phyloP scores from a whole-genome alignment of 2,329 filamentous ascomycete species.

The Ilyonectria robusta region DNA sequence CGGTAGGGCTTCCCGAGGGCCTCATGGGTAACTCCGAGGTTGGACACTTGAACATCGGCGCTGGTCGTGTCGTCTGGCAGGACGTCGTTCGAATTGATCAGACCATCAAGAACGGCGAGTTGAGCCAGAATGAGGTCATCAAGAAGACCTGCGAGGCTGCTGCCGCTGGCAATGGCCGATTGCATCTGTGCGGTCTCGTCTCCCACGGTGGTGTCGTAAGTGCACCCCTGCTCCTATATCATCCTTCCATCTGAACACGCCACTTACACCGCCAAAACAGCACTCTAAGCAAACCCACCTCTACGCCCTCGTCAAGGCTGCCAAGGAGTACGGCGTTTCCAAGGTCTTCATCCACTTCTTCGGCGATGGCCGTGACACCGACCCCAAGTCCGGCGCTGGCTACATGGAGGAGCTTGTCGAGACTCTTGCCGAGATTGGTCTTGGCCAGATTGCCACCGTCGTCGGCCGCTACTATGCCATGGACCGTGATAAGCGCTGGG shows the following conservation, averaged over 20 bases:
- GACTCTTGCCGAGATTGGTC: conserved; percentile 85
- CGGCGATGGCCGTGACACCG: conserved; percentile 96
- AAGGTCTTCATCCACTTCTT: conserved; percentile 99
- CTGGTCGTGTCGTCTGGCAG: conserved; percentile 98
- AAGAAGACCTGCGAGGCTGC: conserved; percentile 82
- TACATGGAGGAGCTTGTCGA: conserved; percentile 91
- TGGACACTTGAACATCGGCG: conserved; percentile 98
- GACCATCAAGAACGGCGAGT: conserved; percentile 87
- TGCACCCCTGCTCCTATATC: conserved; percentile 35
- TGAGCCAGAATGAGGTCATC: conserved; percentile 83
- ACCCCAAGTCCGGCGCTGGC: conserved; percentile 91
- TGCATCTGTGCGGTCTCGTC: conserved; percentile 92
- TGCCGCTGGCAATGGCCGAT: conserved; percentile 89
- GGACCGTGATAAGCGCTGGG: conserved; percentile 99
- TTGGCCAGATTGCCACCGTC: conserved; percentile 90
- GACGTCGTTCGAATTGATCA: conserved; percentile 97
- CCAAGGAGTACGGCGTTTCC: conserved; percentile 88
- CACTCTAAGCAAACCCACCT: conserved; percentile 97
- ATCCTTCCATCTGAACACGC: conserved; percentile 10
- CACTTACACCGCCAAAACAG: conserved; percentile 55
- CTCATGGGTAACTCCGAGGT: conserved; percentile 99
- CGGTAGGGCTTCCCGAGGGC: conserved; percentile 95
- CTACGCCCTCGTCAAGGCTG: conserved; percentile 87
- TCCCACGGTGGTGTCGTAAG: conserved; percentile 92
- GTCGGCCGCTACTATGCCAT: conserved; percentile 98